These are phyloP conservation scores for Aspergillus sergii DNA, from an alignment of 2,329 filamentous ascomycete genomes.

Conservation along the genomic window DNA sequence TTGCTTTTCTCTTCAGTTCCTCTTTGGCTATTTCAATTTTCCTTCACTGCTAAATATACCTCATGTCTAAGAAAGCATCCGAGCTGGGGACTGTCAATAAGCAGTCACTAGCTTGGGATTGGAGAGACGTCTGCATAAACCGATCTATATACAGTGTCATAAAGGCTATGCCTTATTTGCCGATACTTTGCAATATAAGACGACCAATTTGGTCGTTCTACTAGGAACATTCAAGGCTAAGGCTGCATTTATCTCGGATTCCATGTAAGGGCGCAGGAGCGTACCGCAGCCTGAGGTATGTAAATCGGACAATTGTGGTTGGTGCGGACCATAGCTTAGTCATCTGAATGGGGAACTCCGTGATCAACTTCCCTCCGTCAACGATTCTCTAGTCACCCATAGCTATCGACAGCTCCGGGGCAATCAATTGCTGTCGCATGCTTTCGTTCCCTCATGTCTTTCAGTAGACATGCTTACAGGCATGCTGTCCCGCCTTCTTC, in stretches of 20 bases:
- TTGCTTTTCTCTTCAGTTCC: background rate
- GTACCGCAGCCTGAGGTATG: conserved; percentile 4
- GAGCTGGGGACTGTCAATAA: background rate
- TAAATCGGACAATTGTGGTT: conserved; percentile 8
- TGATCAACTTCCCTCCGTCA: conserved; percentile 7
- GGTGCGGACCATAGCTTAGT: conserved; percentile 22
- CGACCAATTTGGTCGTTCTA: too few relatives aligned
- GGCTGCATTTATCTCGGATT: background rate
- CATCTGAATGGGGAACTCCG: conserved; percentile 16
- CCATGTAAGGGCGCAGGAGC: background rate
- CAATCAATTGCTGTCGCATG: conserved; percentile 28
- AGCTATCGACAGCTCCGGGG: background rate
- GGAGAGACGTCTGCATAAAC: background rate
- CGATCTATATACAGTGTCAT: background rate
- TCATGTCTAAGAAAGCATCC: background rate
- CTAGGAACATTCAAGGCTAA: background rate
- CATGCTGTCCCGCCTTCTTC: conserved; percentile 36
- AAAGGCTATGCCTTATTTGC: background rate
- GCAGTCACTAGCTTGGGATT: background rate
- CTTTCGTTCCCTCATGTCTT: conserved; percentile 40
- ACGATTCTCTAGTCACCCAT: conserved; percentile 12
- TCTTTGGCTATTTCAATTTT: background rate
- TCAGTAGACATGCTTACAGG: conserved; percentile 45
- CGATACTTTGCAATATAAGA: too few relatives aligned
- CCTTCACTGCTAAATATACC: background rate